Conservation (phyloP, 208 protist species). For the Naegleria lovaniensis region DNA sequence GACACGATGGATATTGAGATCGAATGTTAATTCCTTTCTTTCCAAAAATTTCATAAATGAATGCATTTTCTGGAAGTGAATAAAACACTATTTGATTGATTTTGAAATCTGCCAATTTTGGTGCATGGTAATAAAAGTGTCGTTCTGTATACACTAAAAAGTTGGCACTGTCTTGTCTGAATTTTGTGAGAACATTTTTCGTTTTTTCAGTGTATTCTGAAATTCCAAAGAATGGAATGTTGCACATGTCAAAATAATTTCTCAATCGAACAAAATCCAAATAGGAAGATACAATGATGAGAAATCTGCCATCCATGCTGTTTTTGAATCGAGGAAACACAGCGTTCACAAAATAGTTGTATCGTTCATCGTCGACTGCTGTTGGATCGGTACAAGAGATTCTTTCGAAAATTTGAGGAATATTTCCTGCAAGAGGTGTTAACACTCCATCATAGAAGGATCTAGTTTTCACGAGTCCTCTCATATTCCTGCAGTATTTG, state of each 20-base stretch:
- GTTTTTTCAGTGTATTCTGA: constrained; percentile 81
- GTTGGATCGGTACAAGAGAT: constrained; percentile 50
- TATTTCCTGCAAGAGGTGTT: constrained; percentile 50
- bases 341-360: constrained; percentile 77
- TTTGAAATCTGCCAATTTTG: constrained; percentile 70
- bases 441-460: constrained; percentile 52
- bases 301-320: constrained; percentile 59
- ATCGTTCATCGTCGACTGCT: constrained; percentile 68
- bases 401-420: constrained; percentile 74
- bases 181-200: constrained; percentile 66
- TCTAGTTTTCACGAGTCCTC: constrained; percentile 61
- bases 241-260: constrained; percentile 83
- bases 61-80: constrained; percentile 74
- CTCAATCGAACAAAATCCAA: constrained; percentile 90
- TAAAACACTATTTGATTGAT: constrained; percentile 87
- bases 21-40: constrained; percentile 60
- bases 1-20: constrained; percentile 56
- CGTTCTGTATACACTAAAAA: constrained; percentile 89
- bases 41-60: constrained; percentile 68
- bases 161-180: constrained; percentile 56
- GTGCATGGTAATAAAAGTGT: constrained; percentile 90
- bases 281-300: constrained; percentile 87
- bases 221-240: constrained; percentile 69
- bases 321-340: constrained; percentile 56
- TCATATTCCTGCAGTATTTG: constrained; percentile 59